Evolutionary conservation across 2,329 filamentous ascomycete genomes (phyloP), one percentile per base, ranked within the genome.

Genomic region (Microsporum ferrugineum): DNA sequence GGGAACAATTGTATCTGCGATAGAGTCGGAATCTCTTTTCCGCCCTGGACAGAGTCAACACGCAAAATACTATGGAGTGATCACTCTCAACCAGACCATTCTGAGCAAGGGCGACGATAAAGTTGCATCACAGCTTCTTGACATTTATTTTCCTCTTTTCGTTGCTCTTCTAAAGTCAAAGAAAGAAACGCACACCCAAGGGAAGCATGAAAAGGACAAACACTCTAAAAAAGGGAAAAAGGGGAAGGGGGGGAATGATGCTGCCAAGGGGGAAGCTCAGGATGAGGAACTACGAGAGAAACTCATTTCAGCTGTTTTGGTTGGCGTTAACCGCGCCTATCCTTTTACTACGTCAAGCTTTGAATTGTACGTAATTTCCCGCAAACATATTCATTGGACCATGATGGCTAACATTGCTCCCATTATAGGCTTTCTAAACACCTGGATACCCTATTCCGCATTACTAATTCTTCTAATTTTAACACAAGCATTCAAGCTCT

Each of bases 381-480:
- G 34, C n/a, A 27, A 38, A 58, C 47, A 33, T 45, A 6, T 23
- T 34, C 33, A 55, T 53, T 47, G 38, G 8, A 5, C 27, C 10
- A 29, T 12, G 23, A 34, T 29, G 39, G 57, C 51, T 65, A 66
- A 69, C 68, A 69, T 70, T 59, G n/a, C 6, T 60, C 60, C 23
- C 39, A 23, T 33, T 61, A 47, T 65, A 88, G 85, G 29, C 84
- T 97, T 66, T 89, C 95, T 69, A 85, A 87, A 62, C 92, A 99
- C 70, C 83, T 99, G 61, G 88, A 97, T 71, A 96, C 92, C 2
- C 82, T 99, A 31, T 99, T 96, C 81, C 87, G 85, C 68, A 94
- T 99, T 69, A 95, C 94, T 0, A 94, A 99, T 75, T 97, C 92
- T 0, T 90, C 92, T 61, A 99, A 99, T 74, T 97, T 99, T 82